A percentile compares a stretch with the other conserved stretches of the same genome.
phyloP scores from a whole-genome alignment of 306 rosid species.

The Inga leiocalycina region DNA sequence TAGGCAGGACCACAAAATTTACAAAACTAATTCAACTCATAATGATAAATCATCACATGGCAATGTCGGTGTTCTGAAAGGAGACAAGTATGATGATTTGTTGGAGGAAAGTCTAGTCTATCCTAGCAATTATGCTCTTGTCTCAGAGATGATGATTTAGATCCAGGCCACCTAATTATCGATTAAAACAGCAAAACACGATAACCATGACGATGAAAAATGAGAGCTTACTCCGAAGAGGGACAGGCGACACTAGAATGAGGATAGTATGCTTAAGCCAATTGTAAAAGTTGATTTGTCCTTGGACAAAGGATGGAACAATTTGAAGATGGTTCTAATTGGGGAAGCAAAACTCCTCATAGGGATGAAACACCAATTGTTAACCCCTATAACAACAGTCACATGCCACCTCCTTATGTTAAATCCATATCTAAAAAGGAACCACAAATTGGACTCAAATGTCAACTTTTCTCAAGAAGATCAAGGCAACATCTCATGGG shows the following conservation, averaged over 20 bases:
- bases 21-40: conserved; percentile 35
- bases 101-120: conserved; percentile 35
- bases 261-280: conserved; percentile 46
- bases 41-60: conserved; percentile 41
- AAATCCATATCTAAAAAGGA: conserved; percentile 59
- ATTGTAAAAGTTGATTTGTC: conserved; percentile 41
- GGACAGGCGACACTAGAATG: conserved; percentile 49
- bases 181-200: conserved; percentile 46
- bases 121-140: conserved; percentile 38
- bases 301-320: conserved; percentile 46
- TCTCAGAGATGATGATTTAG: conserved; percentile 46
- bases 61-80: conserved; percentile 47
- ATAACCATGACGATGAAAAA: conserved; percentile 47
- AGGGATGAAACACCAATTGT: conserved; percentile 49
- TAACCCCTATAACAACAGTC: conserved; percentile 57
- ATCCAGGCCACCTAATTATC: conserved; percentile 42
- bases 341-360: conserved; percentile 44
- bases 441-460: conserved; percentile 33
- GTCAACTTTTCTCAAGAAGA: conserved; percentile 47
- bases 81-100: conserved; percentile 45
- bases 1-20: conserved; percentile 58
- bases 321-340: conserved; percentile 43
- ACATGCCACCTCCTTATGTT: conserved; percentile 82
- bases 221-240: conserved; percentile 42
- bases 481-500: not conserved